phyloP scores from a whole-genome alignment of 768 basidiomycete genomes.

The Saitozyma podzolica region DNA sequence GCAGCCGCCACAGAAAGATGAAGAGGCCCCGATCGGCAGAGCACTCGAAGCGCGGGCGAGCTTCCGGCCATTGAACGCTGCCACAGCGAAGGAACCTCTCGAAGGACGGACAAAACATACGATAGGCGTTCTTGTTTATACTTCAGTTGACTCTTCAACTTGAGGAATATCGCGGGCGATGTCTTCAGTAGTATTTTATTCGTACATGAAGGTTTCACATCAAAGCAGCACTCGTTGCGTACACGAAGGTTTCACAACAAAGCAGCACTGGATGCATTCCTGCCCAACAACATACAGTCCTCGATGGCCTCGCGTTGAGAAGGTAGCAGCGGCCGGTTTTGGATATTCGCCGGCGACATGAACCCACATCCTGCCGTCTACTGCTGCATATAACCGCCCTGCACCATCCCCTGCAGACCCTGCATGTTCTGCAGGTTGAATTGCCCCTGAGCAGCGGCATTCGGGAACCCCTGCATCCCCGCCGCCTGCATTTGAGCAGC shows the following conservation, averaged over 20 bases:
- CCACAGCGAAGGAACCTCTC: too few species aligned
- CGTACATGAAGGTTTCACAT: not conserved
- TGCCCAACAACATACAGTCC: not conserved
- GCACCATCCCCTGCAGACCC: not conserved
- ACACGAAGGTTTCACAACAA: not conserved
- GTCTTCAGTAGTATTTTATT: too few species aligned
- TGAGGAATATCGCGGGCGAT: too few species aligned
- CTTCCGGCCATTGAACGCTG: too few species aligned
- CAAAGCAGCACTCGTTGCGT: not conserved
- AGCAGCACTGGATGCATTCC: not conserved
- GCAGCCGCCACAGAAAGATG: too few species aligned
- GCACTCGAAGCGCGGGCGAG: too few species aligned
- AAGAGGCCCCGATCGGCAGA: too few species aligned
- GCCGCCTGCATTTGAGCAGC: not conserved
- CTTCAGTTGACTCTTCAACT: too few species aligned
- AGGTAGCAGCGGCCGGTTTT: not conserved
- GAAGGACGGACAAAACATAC: too few species aligned
- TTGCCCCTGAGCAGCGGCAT: not conserved
- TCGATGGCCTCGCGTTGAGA: not conserved
- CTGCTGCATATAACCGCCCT: not conserved
- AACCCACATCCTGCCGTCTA: not conserved
- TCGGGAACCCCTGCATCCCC: not conserved
- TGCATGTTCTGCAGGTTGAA: not conserved
- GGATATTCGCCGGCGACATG: not conserved
- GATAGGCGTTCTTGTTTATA: too few species aligned